phyloP scores from a whole-genome alignment of 805 yeast species.

The Hanseniaspora lindneri region DNA sequence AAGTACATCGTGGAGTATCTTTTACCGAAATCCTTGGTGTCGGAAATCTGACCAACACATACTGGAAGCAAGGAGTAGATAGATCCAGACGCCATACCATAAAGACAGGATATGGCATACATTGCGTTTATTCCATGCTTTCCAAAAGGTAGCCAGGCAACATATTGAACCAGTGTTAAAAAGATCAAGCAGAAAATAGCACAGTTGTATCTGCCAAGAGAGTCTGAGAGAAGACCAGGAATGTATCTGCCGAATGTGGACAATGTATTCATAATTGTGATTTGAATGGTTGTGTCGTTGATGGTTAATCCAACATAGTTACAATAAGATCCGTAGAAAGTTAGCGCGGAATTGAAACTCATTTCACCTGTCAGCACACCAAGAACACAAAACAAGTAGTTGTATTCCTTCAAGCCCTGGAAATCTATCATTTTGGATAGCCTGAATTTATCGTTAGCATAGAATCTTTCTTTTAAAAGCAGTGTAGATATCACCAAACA shows the following conservation, averaged over 20 bases:
- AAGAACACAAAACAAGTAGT: conserved; percentile 34
- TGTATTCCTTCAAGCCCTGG: conserved; percentile 34
- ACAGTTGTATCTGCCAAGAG: conserved; percentile 40
- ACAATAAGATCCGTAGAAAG: conserved; percentile 43
- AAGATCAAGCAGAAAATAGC: conserved; percentile 28
- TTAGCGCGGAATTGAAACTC: conserved; percentile 34
- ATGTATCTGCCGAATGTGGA: conserved; percentile 31
- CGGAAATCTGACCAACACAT: conserved; percentile 41
- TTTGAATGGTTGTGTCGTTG: conserved; percentile 34
- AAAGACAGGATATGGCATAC: conserved; percentile 35
- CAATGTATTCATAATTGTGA: conserved; percentile 33
- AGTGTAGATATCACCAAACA: conserved; percentile 29
- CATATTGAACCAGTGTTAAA: conserved; percentile 27
- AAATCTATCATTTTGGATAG: conserved; percentile 27
- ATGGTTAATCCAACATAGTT: conserved; percentile 34
- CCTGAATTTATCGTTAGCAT: conserved; percentile 29
- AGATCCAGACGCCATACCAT: conserved; percentile 41
- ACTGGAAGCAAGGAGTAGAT: conserved; percentile 42
- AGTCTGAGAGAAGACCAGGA: conserved; percentile 32
- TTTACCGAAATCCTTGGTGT: conserved; percentile 38
- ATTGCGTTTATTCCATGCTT: conserved; percentile 23
- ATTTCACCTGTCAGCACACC: conserved; percentile 41
- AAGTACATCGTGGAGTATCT: conserved; percentile 43
- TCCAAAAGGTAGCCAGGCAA: conserved; percentile 31
- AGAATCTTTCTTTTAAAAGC: conserved; percentile 33